phyloP scores from a whole-genome alignment of 2,329 filamentous ascomycete genomes.

The Tolypocladium endophyticum region DNA sequence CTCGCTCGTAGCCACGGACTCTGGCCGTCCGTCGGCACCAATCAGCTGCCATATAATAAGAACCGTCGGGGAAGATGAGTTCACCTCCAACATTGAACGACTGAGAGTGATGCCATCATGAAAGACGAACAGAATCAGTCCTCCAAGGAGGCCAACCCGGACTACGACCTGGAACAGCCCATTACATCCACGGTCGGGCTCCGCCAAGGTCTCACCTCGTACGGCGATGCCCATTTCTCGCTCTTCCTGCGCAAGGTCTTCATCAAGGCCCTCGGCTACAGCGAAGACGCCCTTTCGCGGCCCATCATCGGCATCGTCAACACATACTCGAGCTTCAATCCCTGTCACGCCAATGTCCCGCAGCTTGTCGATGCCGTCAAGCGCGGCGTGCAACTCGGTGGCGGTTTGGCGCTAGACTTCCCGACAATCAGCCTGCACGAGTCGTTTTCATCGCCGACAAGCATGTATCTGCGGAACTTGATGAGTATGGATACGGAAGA shows the following conservation, averaged over 20 bases:
- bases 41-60: background rate
- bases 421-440: constrained; percentile 65
- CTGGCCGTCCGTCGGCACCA: background rate
- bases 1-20: background rate
- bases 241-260: constrained; percentile 67
- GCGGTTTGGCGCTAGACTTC: constrained; percentile 61
- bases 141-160: constrained; percentile 18
- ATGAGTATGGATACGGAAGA: constrained; percentile 77
- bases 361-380: constrained; percentile 62
- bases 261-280: constrained; percentile 67
- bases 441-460: constrained; percentile 58
- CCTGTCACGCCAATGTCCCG: constrained; percentile 62
- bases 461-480: constrained; percentile 64
- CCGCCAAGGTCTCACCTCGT: constrained; percentile 54
- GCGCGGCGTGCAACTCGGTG: constrained; percentile 55
- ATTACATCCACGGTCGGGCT: constrained; percentile 43
- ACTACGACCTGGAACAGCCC: constrained; percentile 49
- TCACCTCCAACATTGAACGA: background rate
- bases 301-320: constrained; percentile 69
- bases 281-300: constrained; percentile 57
- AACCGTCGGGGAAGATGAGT: background rate
- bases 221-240: constrained; percentile 66
- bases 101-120: background rate
- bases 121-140: background rate
- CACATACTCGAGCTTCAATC: constrained; percentile 63